These are phyloP conservation scores for Herpetospermum pedunculosum DNA, from an alignment of 306 rosid genomes.

Conservation along the genomic window DNA sequence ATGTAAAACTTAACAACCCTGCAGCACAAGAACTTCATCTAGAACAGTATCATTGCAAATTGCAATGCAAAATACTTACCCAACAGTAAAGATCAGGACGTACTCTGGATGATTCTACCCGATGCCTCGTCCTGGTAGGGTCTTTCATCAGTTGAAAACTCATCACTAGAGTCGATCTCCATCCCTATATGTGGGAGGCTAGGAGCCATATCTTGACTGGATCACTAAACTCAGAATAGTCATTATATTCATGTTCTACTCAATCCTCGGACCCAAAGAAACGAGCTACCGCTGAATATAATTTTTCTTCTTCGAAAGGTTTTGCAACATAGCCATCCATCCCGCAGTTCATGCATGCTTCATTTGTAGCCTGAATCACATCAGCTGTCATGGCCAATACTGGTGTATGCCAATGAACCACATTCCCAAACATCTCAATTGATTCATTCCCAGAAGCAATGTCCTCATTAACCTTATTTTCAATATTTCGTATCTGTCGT, in stretches of 20 bases:
- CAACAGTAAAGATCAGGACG: background rate
- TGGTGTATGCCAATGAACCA: slow-evolving; percentile 65
- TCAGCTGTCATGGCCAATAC: slow-evolving; percentile 96
- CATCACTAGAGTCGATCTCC: background rate
- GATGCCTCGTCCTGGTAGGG: background rate
- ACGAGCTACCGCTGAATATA: slow-evolving; percentile 47
- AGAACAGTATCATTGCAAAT: background rate
- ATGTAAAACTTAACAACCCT: background rate
- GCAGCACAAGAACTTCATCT: background rate
- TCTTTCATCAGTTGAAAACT: background rate
- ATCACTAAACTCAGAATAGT: background rate
- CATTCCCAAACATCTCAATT: slow-evolving; percentile 39
- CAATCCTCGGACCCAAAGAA: slow-evolving; percentile 31
- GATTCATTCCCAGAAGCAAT: slow-evolving; percentile 50
- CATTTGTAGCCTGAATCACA: slow-evolving; percentile 62
- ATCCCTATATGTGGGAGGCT: background rate
- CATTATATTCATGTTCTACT: background rate
- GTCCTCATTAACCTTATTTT: slow-evolving; percentile 41
- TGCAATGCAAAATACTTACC: background rate
- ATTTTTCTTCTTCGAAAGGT: slow-evolving; percentile 84
- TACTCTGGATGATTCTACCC: background rate
- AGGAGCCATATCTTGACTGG: background rate
- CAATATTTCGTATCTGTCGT: slow-evolving; percentile 43
- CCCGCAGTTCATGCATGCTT: slow-evolving; percentile 76
- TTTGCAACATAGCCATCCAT: slow-evolving; percentile 86